A percentile compares a stretch with the other conserved stretches of the same genome.
Conservation (phyloP, 495 filamentous ascomycete species). For the Aspergillus sclerotiicarbonarius region DNA sequence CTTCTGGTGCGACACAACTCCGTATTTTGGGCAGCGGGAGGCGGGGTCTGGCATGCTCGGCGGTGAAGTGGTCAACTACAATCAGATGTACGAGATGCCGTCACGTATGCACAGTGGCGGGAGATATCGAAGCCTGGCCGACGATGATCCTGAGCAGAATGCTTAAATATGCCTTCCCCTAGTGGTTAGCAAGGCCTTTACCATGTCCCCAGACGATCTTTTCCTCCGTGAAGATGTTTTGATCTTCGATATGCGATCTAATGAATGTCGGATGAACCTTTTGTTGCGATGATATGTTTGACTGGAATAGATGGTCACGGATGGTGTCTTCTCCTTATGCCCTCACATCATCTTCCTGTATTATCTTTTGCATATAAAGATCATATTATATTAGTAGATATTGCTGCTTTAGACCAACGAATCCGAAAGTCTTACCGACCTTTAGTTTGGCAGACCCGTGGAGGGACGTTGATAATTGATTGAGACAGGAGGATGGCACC, state of each 20-base stretch:
- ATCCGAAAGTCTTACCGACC: not conserved
- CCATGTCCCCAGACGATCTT: not conserved
- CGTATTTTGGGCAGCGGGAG: constrained; percentile 72
- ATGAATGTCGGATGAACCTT: constrained; percentile 10
- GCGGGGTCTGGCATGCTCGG: constrained; percentile 73
- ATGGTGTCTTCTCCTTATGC: not conserved
- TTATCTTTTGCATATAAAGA: constrained; percentile 15
- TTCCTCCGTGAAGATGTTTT: not conserved
- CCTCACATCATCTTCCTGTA: constrained; percentile 5
- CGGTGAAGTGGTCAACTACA: constrained; percentile 80
- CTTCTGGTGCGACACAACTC: constrained; percentile 90
- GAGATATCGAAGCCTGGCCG: constrained; percentile 41
- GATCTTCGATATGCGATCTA: constrained; percentile 3
- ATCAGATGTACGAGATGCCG: constrained; percentile 84
- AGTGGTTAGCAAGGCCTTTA: not conserved
- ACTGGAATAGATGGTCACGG: constrained; percentile 1
- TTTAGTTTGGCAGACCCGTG: not conserved
- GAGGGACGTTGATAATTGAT: too few relatives aligned
- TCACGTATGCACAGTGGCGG: constrained; percentile 55
- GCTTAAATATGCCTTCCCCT: constrained; percentile 2
- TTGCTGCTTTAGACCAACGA: not conserved
- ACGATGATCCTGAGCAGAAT: constrained; percentile 27
- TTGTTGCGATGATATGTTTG: constrained; percentile 10
- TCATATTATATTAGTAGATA: constrained; percentile 14
- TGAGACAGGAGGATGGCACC: too few relatives aligned